These are phyloP conservation scores for sorghum (Sorghum bicolor) DNA, from an alignment of 176 grass and related monocot species.

Conservation along the genomic window DNA sequence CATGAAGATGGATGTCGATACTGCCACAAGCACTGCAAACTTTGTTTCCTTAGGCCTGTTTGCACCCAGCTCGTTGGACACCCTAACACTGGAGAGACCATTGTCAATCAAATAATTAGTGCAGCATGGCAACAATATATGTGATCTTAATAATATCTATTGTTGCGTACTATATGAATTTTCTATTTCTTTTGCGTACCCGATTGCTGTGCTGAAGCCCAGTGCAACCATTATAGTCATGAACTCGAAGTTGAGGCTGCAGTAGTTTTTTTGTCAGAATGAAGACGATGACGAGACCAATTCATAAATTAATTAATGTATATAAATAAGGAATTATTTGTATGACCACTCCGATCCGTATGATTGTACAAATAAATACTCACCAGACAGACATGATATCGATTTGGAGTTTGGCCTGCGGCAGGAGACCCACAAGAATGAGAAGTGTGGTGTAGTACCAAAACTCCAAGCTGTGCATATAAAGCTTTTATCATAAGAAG, in stretches of 20 bases:
- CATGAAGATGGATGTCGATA: constrained; percentile 46
- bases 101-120: not conserved
- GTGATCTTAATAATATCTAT: not conserved
- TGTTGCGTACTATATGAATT: not conserved
- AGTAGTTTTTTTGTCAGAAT: not conserved
- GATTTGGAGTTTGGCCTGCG: constrained; percentile 49
- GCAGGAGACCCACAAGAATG: constrained; percentile 59
- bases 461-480: constrained; percentile 55
- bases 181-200: constrained; percentile 29
- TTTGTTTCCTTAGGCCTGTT: constrained; percentile 53
- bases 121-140: not conserved
- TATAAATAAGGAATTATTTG: not conserved
- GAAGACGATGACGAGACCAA: not conserved
- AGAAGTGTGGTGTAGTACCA: constrained; percentile 80
- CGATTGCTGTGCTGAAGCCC: constrained; percentile 68
- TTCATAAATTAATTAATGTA: no score
- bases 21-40: constrained; percentile 50
- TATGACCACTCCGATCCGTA: no score
- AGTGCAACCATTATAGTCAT: constrained; percentile 77
- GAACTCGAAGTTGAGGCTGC: constrained; percentile 82
- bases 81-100: constrained; percentile 48
- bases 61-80: constrained; percentile 81
- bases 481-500: not conserved
- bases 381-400: constrained; percentile 70
- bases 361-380: not conserved